A percentile compares a stretch with the other conserved stretches of the same genome.
Conservation (phyloP, 768 basidiomycete species). For the Termitomyces sp. region DNA sequence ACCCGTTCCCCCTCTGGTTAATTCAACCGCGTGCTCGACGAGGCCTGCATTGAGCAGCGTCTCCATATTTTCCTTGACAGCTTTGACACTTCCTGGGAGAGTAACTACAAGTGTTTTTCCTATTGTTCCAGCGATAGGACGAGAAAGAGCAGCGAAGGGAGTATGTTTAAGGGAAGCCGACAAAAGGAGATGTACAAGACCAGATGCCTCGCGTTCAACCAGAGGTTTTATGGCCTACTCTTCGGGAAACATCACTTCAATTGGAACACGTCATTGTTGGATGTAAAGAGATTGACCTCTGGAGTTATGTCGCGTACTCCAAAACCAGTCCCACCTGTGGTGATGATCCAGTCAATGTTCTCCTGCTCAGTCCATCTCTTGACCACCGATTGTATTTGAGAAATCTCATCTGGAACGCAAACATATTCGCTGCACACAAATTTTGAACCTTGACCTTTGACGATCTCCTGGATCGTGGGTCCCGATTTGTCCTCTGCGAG, state of each 20-base stretch:
- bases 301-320: slow-evolving; percentile 79
- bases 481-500: slow-evolving; percentile 60
- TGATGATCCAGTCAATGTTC: slow-evolving; percentile 71
- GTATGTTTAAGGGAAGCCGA: slow-evolving; percentile 69
- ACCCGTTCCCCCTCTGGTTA: slow-evolving; percentile 68
- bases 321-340: slow-evolving; percentile 88
- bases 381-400: slow-evolving; percentile 46
- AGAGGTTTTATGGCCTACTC: slow-evolving; percentile 56
- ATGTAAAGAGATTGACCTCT: slow-evolving; percentile 48
- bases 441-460: slow-evolving; percentile 29
- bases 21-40: slow-evolving; percentile 67
- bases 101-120: slow-evolving; percentile 68
- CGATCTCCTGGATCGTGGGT: slow-evolving; percentile 53
- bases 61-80: slow-evolving; percentile 75
- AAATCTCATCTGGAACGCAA: slow-evolving; percentile 68
- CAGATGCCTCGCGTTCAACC: slow-evolving; percentile 65
- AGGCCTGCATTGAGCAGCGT: slow-evolving; percentile 57
- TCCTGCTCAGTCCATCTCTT: slow-evolving; percentile 40
- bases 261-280: not conserved
- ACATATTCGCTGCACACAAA: slow-evolving; percentile 32
- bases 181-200: slow-evolving; percentile 73
- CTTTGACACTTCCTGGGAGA: slow-evolving; percentile 83
- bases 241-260: not conserved
- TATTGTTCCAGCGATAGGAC: slow-evolving; percentile 78
- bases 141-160: slow-evolving; percentile 76